Base-by-base conservation (phyloP, 495 filamentous ascomycete genomes). In the Aspergillus sclerotiicarbonarius region DNA sequence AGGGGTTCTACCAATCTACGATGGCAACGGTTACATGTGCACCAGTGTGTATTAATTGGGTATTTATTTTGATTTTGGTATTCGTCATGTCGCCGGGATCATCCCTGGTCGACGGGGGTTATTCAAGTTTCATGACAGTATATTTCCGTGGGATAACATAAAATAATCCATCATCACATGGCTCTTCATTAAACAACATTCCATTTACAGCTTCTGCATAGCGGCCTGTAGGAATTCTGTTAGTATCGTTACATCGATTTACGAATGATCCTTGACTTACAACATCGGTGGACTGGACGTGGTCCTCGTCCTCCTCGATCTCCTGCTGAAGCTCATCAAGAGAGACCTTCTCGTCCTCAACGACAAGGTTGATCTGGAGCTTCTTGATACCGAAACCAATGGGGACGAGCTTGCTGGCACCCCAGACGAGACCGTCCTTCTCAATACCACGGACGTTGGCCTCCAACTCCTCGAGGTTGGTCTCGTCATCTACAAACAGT, bases 331-430 rank as follows among this genome's bases (percentile, higher is more conserved):
- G 85, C 50, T 97, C 93, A 56, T 90, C 86, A 58, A 88, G 73
- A 54, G 90, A 92, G 69, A 98, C 73, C 82, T 98, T 98, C 54
- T 98, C 94, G 71, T 98, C 94, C 82, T 98, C 94, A 62, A 98
- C 82, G 63, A 98, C 92, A 60, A 97, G 73, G 85, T 89, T 98
- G 84, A 98, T 95, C 84, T 98, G 95, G 60, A 98, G 85, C 86
- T 98, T 98, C 87, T 94, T 96, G 82, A 98, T 96, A 79, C 95
- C 95, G 84, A 92, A 98, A 69, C 91, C 86, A 60, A 98, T 88
- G 54, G 92, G 72, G 41, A 96, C 88, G 58, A 96, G 78, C 81
- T 93, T 92, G 71, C 89, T 92, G 62, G 82, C 86, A 85, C 94
- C 94, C 94, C 94, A 98, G 45, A 94, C 87, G 55, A 98, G 87